Base-by-base conservation (phyloP, 805 yeast genomes). In the Candida boidinii region DNA sequence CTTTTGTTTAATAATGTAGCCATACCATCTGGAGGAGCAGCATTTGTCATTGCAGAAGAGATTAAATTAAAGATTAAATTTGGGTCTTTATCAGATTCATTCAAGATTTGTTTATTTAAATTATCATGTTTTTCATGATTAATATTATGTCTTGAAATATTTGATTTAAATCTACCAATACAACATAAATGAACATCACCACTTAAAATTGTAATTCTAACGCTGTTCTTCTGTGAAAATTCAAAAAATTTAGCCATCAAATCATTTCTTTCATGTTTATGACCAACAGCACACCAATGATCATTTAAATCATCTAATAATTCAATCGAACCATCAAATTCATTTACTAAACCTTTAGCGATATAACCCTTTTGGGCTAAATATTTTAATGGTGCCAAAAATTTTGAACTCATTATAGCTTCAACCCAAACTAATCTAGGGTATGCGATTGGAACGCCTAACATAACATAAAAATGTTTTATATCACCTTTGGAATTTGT, bases 101-200 rank as follows among this genome's bases (percentile, higher is more conserved):
- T 52, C 17, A 68, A 42, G 5, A 70, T 56, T 13, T 61, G 50
- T 12, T 54, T 50, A 39, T 71, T 68, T 5, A 55, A 48, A 13
- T 62, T 56, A n/a, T 53, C 49, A 27, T 58, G 46, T 17, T 56
- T 52, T 4, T 49, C 53, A 2, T 57, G 42, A 19, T 53, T 42
- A 26, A 58, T 48, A 14, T 63, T 42, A 30, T 63, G 66, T 36
- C 58, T 54, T 48, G 68, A 72, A 31, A 64, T 42, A 45, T 70
- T 69, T 7, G 86, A 58, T 46, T 70, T 71, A 57, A 90, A 71
- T 44, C 94, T 64, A 10, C 96, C 94, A 37, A 88, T 57, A 28
- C 88, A 81, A 35, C 92, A 79, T 43, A 90, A 64, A 58, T 92
- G 98, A 27, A 92, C 97, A 51, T 90, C 98, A 20, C 98, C 98